These are phyloP conservation scores for Abrus precatorius DNA, from an alignment of 306 rosid genomes.

Conservation along the genomic window DNA sequence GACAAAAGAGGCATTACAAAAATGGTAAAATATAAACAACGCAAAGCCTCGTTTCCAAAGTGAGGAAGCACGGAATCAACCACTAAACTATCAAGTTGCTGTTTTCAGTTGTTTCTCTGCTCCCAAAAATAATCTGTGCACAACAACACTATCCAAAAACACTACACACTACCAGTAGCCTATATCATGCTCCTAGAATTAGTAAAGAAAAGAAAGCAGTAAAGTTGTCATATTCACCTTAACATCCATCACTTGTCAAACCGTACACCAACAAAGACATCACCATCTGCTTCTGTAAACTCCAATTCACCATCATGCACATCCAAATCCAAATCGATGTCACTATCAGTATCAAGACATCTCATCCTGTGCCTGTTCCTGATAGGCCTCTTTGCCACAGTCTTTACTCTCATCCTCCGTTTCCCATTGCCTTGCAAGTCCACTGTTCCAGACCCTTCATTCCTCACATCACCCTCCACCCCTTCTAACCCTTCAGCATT, in stretches of 20 bases:
- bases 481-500: not conserved
- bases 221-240: conserved; percentile 28
- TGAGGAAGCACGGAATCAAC: conserved; percentile 6
- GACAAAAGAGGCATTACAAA: conserved; percentile 35
- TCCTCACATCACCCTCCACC: not conserved
- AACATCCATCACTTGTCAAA: not conserved
- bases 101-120: not conserved
- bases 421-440: conserved; percentile 40
- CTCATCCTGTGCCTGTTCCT: conserved; percentile 53
- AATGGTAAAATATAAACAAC: conserved; percentile 42
- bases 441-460: not conserved
- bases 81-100: conserved; percentile 38
- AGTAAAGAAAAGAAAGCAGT: conserved; percentile 20
- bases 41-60: conserved; percentile 47
- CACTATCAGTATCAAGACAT: conserved; percentile 5
- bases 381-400: conserved; percentile 52
- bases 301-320: conserved; percentile 51
- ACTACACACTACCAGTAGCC: conserved; percentile 18
- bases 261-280: conserved; percentile 52
- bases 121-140: conserved; percentile 18
- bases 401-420: conserved; percentile 54
- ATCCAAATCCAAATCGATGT: conserved; percentile 44
- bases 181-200: conserved; percentile 32
- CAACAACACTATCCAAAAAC: conserved; percentile 36
- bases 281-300: conserved; percentile 58